Evolutionary conservation across 345 rosid species (phyloP).

Genomic region (Gossypium sturtianum): DNA sequence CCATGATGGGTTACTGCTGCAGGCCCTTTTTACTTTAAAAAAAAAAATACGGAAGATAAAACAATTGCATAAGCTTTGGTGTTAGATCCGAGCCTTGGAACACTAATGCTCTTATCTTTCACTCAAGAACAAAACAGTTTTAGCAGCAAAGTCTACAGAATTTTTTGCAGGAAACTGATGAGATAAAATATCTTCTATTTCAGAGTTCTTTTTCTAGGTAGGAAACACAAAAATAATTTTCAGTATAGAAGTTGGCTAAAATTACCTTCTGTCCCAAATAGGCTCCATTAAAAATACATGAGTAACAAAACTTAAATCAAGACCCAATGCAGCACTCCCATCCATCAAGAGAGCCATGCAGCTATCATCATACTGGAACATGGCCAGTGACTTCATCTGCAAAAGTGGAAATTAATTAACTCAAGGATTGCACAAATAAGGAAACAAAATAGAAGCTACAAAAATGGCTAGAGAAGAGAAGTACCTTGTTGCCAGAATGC

Average conservation of each 20-base stretch:
- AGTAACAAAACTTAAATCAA: slow-evolving; percentile 91
- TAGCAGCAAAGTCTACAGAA: background rate
- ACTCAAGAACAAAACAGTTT: background rate
- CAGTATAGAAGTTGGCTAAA: background rate
- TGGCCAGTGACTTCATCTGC: slow-evolving; percentile 69
- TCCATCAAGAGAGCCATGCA: slow-evolving; percentile 95
- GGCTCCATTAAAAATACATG: slow-evolving; percentile 91
- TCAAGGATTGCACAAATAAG: slow-evolving; percentile 12
- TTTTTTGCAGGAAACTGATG: background rate
- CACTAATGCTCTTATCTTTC: background rate
- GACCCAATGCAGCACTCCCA: slow-evolving; percentile 95
- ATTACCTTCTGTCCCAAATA: slow-evolving; percentile 95
- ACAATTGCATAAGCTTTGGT: background rate
- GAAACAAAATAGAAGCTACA: background rate
- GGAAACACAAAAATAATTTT: background rate
- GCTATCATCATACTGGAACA: slow-evolving; percentile 55
- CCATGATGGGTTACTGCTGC: background rate
- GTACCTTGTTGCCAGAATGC: slow-evolving; percentile 76
- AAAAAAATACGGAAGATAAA: background rate
- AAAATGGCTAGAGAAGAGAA: background rate
- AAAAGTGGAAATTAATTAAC: slow-evolving; percentile 17
- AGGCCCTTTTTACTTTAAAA: background rate
- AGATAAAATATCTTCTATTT: background rate
- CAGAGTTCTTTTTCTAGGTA: background rate
- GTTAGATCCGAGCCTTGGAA: background rate